Evolutionary conservation across 176 grass and related monocot species (phyloP).

Genomic region (Saccharum officinarum): DNA sequence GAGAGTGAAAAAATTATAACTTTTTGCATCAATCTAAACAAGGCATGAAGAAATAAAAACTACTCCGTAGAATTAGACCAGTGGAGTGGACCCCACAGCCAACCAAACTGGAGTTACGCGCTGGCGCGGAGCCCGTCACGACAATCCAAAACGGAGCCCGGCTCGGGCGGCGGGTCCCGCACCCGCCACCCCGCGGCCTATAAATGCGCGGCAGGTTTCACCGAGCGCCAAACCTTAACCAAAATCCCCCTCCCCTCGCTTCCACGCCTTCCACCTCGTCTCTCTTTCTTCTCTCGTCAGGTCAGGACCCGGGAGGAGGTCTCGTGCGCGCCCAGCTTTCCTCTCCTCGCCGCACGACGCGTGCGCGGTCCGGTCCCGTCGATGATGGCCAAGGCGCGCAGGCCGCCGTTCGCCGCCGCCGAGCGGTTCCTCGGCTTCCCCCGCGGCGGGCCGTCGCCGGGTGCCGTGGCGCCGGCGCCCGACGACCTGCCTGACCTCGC

Average conservation of each 20-base stretch:
- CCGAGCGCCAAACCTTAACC: slow-evolving; percentile 25
- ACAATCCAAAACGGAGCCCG: background rate
- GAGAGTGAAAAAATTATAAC: too few relatives aligned
- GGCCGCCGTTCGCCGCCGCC: slow-evolving; percentile 31
- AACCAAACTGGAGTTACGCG: background rate
- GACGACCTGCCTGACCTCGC: slow-evolving; percentile 63
- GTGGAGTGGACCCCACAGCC: background rate
- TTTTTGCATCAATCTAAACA: too few relatives aligned
- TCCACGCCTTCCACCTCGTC: background rate
- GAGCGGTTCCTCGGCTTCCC: slow-evolving; percentile 69
- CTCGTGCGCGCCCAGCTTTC: slow-evolving; percentile 12
- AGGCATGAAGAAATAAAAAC: background rate
- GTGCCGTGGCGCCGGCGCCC: slow-evolving; percentile 19
- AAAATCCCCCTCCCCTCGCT: background rate
- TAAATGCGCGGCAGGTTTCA: slow-evolving; percentile 36
- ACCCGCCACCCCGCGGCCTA: slow-evolving; percentile 19
- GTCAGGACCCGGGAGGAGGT: background rate
- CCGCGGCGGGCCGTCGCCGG: slow-evolving; percentile 7
- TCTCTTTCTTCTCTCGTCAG: background rate
- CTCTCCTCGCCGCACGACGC: slow-evolving; percentile 8
- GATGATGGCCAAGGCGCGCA: slow-evolving; percentile 63
- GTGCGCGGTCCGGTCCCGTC: background rate
- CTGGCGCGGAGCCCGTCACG: slow-evolving; percentile 17
- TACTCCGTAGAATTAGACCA: background rate
- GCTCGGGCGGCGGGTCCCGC: background rate